A percentile compares a stretch with the other conserved stretches of the same genome.
Conservation (phyloP, 2,329 filamentous ascomycete genomes). For the Scleromitrula shiraiana region DNA sequence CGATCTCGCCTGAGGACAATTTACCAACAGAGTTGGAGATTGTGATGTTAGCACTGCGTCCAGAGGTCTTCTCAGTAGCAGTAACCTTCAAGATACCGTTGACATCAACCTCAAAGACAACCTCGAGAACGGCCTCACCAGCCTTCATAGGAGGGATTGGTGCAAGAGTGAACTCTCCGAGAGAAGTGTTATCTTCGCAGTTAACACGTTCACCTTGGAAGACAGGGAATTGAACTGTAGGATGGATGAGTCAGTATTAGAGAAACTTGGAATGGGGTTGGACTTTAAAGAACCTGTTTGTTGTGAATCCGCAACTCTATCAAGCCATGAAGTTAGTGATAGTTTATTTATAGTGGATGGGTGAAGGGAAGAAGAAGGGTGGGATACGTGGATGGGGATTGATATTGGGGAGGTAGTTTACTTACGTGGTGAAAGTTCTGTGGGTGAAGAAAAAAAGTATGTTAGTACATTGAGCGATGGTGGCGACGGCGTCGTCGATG, state of each 20-base stretch:
- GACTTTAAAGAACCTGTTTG: conserved; percentile 49
- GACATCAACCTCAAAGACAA: conserved; percentile 98
- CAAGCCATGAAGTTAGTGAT: background rate
- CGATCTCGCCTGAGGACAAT: conserved; percentile 88
- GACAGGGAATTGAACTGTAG: conserved; percentile 83
- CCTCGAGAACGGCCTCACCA: conserved; percentile 89
- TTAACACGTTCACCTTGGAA: conserved; percentile 97
- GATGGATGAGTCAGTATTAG: conserved; percentile 43
- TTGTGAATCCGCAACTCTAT: conserved; percentile 2
- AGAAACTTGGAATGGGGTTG: conserved; percentile 63
- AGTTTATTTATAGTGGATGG: no score
- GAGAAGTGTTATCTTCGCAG: conserved; percentile 96
- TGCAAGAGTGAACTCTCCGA: conserved; percentile 94
- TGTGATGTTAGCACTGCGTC: conserved; percentile 97
- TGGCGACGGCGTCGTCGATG: no score
- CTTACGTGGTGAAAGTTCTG: no score
- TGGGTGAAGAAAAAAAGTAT: no score
- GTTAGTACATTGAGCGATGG: no score
- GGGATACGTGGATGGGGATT: no score
- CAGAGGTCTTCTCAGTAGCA: conserved; percentile 97
- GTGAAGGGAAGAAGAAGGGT: no score
- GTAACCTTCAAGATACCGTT: conserved; percentile 99
- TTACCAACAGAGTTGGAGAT: conserved; percentile 99
- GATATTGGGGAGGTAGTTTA: no score
- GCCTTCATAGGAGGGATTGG: conserved; percentile 70